Evolutionary conservation across 345 rosid genomes (phyloP), one percentile per base, ranked within the genome.

Genomic region (Linum tenue): DNA sequence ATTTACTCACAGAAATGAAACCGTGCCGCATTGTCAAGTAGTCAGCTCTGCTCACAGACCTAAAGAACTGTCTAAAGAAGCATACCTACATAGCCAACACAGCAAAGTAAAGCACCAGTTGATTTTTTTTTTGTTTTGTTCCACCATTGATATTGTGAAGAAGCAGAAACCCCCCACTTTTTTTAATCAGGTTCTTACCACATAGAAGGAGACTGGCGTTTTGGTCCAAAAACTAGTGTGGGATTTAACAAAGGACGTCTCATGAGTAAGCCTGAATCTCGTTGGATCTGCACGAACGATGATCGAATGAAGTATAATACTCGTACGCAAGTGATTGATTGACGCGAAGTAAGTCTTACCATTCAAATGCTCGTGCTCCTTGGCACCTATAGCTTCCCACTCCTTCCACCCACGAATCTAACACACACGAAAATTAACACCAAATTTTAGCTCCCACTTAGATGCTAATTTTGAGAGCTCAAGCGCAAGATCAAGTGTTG

Each of bases 1-100:
- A 39, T 48, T 55, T 75, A 76, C 97, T 82, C 56, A 94, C 99
- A 16, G 77, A 70, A 22, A 88, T 70, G 64, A 94, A 94, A 68
- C 96, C 99, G 67, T 94, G 90, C 40, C 99, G 78, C 99, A 94
- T 85, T 1, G 97, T 80, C 73, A 85, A 58, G 75, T 90, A 94
- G 64, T 94, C 99, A 38, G 92, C 78, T 76, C 55, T 86, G 37
- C 83, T 71, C 40, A 94, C 96, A 0, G 97, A 86, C 76, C 90
- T 79, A 43, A 86, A 66, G 68, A 94, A 88, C 73, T 94, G 99
- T 64, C 86, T 84, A 64, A 78, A 85, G 82, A 94, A 85, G 82
- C 95, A 88, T 64, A 86, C 80, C 97, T 92, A 73, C 31, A 22
- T 22, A 22, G 31, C 31, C 31, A 22, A 22, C 31, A 22, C 72